Base-by-base conservation (phyloP, 2,329 filamentous ascomycete species). In the Ceratocystis ficicola region DNA sequence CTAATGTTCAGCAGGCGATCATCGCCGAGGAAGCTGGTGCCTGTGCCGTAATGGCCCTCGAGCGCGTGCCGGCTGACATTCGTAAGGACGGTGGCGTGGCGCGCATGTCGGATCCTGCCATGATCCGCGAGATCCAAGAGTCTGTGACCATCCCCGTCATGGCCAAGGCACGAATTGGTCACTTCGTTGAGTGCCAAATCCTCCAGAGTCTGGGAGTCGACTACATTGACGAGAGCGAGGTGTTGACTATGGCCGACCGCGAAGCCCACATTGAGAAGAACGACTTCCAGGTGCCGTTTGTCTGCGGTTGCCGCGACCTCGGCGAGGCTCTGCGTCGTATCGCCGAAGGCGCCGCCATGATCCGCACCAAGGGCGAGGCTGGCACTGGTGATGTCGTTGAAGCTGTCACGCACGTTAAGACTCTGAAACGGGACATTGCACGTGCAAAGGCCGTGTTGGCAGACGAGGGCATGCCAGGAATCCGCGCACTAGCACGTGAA, bases 171-270 rank as follows among this genome's bases (percentile, higher is more conserved):
- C 85, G 94, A 74, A 99, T 97, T 74, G 94, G 94, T 46, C 94
- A 99, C 79, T 92, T 96, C 71, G 93, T 96, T 72, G 94, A 99
- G 80, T 96, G 92, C 80, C 93, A 93, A 86, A 95, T 99, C 78
- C 88, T 99, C 73, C 89, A 97, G 81, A 86, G 90, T 67, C 86
- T 97, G 65, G 92, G 90, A 69, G 88, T 97, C 72, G 94, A 99
- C 80, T 99, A 96, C 80, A 94, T 99, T 71, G 92, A 99, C 77
- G 94, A 99, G 80, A 92, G 87, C 76, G 94, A 99, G 83, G 94
- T 99, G 65, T 84, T 99, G 64, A 99, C 94, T 4, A 93, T 93
- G 0, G 94, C 94, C 70, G 94, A 99, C 75, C 84, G 92, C 73
- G 80, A 85, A 70, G 88, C 89, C 82, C 94, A 99, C 79, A 91